Evolutionary conservation across 306 rosid species (phyloP).

Genomic region (Phaseolus lunatus): DNA sequence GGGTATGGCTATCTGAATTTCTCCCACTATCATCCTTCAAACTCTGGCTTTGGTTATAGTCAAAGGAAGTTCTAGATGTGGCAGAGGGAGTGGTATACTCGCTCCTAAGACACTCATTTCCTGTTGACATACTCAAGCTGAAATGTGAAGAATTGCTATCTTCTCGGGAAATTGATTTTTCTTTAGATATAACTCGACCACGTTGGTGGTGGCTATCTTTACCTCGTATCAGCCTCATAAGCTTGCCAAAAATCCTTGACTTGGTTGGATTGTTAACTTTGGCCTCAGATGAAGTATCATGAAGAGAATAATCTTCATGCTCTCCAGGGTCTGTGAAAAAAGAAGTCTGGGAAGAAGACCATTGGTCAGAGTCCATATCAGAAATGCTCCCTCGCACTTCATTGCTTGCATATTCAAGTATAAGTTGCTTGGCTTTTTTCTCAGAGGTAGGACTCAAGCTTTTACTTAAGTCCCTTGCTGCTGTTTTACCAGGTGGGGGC

Average conservation of each 20-base stretch:
- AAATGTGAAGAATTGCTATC: slow-evolving; percentile 46
- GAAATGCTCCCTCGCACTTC: slow-evolving; percentile 53
- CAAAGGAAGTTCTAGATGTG: slow-evolving; percentile 54
- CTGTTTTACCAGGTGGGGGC: slow-evolving; percentile 72
- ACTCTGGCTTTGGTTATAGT: slow-evolving; percentile 47
- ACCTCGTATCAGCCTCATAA: slow-evolving; percentile 65
- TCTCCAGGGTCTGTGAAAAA: slow-evolving; percentile 64
- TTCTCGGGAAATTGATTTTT: slow-evolving; percentile 50
- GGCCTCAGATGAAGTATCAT: slow-evolving; percentile 51
- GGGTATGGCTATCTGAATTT: slow-evolving; percentile 38
- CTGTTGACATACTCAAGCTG: slow-evolving; percentile 48
- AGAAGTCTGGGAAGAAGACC: slow-evolving; percentile 81
- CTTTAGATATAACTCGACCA: slow-evolving; percentile 44
- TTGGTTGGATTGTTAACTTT: slow-evolving; percentile 54
- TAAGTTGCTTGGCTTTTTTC: slow-evolving; percentile 84
- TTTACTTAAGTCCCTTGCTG: slow-evolving; percentile 85
- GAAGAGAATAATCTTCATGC: slow-evolving; percentile 56
- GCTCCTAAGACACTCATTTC: slow-evolving; percentile 45
- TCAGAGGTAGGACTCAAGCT: slow-evolving; percentile 81
- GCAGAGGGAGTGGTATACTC: slow-evolving; percentile 47
- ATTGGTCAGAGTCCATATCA: slow-evolving; percentile 73
- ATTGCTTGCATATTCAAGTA: slow-evolving; percentile 78
- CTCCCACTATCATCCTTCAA: slow-evolving; percentile 50
- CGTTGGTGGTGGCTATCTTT: slow-evolving; percentile 49
- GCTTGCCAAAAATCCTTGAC: slow-evolving; percentile 62